Evolutionary conservation across 306 rosid genomes (phyloP), one percentile per base, ranked within the genome.

Genomic region (Pyrus communis): DNA sequence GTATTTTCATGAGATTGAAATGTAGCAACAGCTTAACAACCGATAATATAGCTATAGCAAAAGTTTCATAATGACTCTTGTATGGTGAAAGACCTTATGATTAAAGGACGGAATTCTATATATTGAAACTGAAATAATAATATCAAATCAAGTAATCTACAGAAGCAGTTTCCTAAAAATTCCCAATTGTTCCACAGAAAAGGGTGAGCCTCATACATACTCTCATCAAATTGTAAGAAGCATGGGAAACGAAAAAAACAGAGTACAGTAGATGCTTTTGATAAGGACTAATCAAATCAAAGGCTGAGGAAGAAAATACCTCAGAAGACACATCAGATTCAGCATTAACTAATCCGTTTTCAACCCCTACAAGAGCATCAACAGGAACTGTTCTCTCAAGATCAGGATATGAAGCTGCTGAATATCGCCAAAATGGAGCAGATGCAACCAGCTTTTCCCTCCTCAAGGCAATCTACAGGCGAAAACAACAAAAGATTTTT

Each of bases 361-460:
- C 87, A 28, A 25, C 75, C 78, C 75, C 80, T 40, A 82, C 86
- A 76, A 86, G 93, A 65, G 89, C 85, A 85, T 80, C 79, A 73
- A 80, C 66, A 58, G 88, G 72, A 78, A 83, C 69, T 78, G 71
- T 77, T 67, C 77, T 74, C 83, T 87, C 93, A 82, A 88, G 97
- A 83, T 92, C 97, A 0, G 97, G 95, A 88, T 92, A 92, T 4
- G 97, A 92, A 82, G 96, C 92, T 79, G 97, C 96, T 74, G 97
- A 89, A 79, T 87, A 88, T 79, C 93, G 80, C 96, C 92, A 90
- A 89, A 92, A 90, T 74, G 97, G 97, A 81, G 97, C 97, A 58
- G 97, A 88, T 35, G 89, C 93, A 64, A 93, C 97, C 87, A 90
- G 80, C 77, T 89, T 90, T 83, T 90, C 97, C 85, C 97, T 90